A percentile compares a stretch with the other conserved stretches of the same genome.
Evolutionary conservation across 2,329 filamentous ascomycete genomes (phyloP).

Genomic region (Tolypocladium guangdongense): DNA sequence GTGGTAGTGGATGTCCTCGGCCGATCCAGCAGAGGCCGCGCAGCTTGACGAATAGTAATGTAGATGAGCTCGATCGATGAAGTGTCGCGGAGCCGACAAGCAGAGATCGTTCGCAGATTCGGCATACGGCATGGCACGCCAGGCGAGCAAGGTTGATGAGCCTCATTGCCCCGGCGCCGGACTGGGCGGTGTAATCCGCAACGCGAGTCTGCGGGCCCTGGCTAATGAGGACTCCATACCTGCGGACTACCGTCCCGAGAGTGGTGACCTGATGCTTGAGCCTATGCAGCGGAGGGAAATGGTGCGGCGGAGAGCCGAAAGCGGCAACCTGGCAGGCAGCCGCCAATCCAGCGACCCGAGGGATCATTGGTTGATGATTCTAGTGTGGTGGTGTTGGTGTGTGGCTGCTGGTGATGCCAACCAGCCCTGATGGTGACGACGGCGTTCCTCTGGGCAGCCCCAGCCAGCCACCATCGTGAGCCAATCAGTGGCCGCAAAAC

Average conservation of each 20-base stretch:
- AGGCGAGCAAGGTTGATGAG: too few relatives aligned
- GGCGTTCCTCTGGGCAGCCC: conserved; percentile 5
- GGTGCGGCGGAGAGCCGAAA: not conserved
- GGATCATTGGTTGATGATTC: not conserved
- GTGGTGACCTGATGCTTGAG: too few relatives aligned
- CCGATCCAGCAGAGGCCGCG: too few relatives aligned
- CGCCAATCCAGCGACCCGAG: not conserved
- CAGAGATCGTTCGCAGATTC: too few relatives aligned
- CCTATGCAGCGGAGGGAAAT: too few relatives aligned
- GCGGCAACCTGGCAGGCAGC: not conserved
- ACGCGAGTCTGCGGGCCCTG: not conserved
- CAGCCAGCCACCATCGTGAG: conserved; percentile 21
- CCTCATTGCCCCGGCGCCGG: not conserved
- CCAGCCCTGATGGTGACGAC: conserved; percentile 2
- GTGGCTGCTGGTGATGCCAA: not conserved
- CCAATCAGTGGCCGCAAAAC: conserved; percentile 23
- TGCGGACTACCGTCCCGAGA: not conserved
- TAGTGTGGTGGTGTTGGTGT: not conserved
- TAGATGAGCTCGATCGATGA: too few relatives aligned
- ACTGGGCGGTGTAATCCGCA: not conserved
- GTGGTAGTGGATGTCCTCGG: too few relatives aligned
- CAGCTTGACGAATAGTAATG: too few relatives aligned
- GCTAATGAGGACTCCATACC: not conserved
- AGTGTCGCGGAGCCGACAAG: too few relatives aligned
- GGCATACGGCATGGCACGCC: too few relatives aligned